Percentiles rank a stretch among this genome's conserved stretches.
Conservation (phyloP, 176 grass and related monocot species). For the Raddia distichophylla region DNA sequence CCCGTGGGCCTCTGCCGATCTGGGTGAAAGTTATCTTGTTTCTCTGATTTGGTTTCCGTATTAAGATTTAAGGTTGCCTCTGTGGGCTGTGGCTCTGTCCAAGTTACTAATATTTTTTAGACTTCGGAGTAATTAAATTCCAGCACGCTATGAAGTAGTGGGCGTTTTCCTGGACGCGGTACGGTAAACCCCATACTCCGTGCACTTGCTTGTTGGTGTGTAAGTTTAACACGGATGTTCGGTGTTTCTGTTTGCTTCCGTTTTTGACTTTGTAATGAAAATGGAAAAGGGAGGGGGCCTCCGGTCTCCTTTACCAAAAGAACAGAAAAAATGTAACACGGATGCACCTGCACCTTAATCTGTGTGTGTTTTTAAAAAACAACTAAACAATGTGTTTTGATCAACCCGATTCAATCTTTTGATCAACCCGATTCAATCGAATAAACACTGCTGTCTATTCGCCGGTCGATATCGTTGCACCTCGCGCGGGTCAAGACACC, state of each 20-base stretch:
- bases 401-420: not conserved
- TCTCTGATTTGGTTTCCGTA: not conserved
- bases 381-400: not conserved
- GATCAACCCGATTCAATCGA: not conserved
- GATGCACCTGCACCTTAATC: not conserved
- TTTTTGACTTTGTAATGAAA: no score
- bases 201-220: not conserved
- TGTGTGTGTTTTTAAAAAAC: not conserved
- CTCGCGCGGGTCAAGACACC: no score
- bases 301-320: no score
- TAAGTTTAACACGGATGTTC: not conserved
- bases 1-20: not conserved
- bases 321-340: not conserved
- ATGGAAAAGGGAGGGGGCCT: no score
- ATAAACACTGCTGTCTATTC: not conserved
- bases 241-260: no score
- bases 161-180: not conserved
- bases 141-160: not conserved
- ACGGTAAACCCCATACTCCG: not conserved
- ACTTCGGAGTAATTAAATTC: constrained; percentile 7
- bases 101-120: not conserved
- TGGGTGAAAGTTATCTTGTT: not conserved
- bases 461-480: not conserved
- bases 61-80: not conserved
- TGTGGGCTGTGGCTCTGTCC: not conserved